These are phyloP conservation scores for Artomyces pyxidatus DNA, from an alignment of 768 basidiomycete species.

Conservation along the genomic window DNA sequence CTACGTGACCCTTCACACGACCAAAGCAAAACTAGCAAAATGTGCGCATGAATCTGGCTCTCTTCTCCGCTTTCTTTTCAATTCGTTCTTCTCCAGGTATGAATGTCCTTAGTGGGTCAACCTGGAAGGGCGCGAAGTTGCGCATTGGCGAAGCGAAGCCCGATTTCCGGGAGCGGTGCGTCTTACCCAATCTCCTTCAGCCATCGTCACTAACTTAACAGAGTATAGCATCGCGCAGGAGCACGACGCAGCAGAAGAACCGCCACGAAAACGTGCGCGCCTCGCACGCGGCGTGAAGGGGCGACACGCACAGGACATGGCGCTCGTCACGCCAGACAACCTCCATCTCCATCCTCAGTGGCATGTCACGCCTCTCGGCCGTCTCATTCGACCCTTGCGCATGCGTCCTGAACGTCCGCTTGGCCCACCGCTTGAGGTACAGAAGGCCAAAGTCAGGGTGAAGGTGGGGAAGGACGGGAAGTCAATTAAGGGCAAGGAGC, in stretches of 20 bases:
- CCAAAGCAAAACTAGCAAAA: constrained; percentile 46
- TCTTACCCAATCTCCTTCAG: constrained; percentile 6
- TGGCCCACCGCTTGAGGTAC: constrained; percentile 3
- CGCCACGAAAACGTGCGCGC: constrained; percentile 37
- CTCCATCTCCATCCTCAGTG: constrained; percentile 48
- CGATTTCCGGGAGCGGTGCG: constrained; percentile 58
- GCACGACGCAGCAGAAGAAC: constrained; percentile 25
- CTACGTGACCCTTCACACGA: constrained; percentile 64
- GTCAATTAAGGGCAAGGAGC: constrained; percentile 32
- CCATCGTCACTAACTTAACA: constrained; percentile 4
- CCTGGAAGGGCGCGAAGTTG: constrained; percentile 83
- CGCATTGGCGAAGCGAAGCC: constrained; percentile 80
- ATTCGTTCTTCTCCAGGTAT: constrained; percentile 38
- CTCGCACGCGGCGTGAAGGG: constrained; percentile 29
- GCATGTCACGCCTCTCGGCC: constrained; percentile 59
- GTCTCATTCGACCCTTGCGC: constrained; percentile 55
- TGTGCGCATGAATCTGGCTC: constrained; percentile 36
- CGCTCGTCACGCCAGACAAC: constrained; percentile 51
- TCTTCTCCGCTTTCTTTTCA: background rate
- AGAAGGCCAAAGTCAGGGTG: constrained; percentile 9
- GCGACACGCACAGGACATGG: constrained; percentile 53
- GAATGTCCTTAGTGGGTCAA: constrained; percentile 69
- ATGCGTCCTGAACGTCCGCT: constrained; percentile 67
- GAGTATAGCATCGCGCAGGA: constrained; percentile 28
- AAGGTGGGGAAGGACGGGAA: constrained; percentile 17